Base-by-base conservation (phyloP, 331 rosid genomes). In the Malus hybrid region DNA sequence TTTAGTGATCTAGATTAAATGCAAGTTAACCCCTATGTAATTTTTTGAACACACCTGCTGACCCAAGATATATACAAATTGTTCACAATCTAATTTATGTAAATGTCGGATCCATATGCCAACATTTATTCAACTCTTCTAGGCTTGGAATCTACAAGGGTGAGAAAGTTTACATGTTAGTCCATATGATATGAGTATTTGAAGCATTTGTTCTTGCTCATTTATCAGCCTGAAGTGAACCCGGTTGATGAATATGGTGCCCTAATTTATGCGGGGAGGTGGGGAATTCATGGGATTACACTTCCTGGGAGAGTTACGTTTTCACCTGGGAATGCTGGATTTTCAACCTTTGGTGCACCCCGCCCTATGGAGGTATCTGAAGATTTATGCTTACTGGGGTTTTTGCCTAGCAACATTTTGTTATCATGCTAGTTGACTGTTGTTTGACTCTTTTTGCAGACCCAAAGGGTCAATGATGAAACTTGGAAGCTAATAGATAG, bases 271-370 rank as follows among this genome's bases (percentile, higher is more conserved):
- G 95, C 96, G 54, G 98, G 98, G 76, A 80, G 97, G 59, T 93
- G 97, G 98, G 98, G 95, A 83, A 82, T 93, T 66, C 88, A 93
- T 69, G 98, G 98, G 69, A 67, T 82, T 76, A 79, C 96, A 75
- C 96, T 91, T 74, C 96, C 98, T 27, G 98, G 98, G 59, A 88
- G 98, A 89, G 96, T 91, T 75, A 90, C 98, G 69, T 93, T 93
- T 86, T 88, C 93, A 3, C 98, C 98, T 2, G 98, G 98, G 66
- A 85, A 91, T 81, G 96, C 63, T 73, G 98, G 98, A 62, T 93
- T 86, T 83, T 60, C 88, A 7, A 93, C 96, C 72, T 93, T 93
- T 71, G 98, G 98, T 54, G 95, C 98, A 12, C 88, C 98, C 75
- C 85, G 97, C 50, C 98, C 98, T 4, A 85, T 82, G 83, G 91